Conservation (phyloP, 306 rosid species). For the Vicia villosa region DNA sequence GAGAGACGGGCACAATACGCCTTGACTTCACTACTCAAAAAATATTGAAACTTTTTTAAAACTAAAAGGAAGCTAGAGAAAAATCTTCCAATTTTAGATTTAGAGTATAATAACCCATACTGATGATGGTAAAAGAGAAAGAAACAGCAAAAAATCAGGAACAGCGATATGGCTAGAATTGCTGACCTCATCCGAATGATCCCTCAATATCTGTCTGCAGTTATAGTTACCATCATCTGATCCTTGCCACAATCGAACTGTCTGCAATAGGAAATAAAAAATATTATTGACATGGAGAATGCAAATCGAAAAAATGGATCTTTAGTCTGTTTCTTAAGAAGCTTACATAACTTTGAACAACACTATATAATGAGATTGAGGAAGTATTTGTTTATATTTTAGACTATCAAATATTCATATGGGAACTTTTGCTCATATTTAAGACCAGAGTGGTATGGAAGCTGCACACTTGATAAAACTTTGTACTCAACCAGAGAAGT, state of each 20-base stretch:
- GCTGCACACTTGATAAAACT: no score
- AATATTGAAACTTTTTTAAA: neutral
- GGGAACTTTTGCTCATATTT: no score
- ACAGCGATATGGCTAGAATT: conserved; percentile 11
- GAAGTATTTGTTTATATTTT: no score
- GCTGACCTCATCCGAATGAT: conserved; percentile 89
- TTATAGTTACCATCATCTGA: conserved; percentile 78
- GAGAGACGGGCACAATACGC: neutral
- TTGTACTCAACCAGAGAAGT: no score
- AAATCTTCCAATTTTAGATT: neutral
- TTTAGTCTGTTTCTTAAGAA: neutral
- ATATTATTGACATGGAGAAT: neutral
- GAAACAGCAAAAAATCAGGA: neutral
- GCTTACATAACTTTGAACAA: no score
- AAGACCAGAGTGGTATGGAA: no score
- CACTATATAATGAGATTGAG: no score
- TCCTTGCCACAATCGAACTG: conserved; percentile 92
- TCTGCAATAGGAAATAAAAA: conserved; percentile 56
- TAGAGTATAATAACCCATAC: neutral
- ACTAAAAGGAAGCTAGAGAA: neutral
- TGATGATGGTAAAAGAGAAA: neutral
- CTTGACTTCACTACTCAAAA: neutral
- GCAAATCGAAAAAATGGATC: neutral
- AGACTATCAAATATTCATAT: no score
- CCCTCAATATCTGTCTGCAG: conserved; percentile 77